These are phyloP conservation scores for Chaetomiaceae sp. DNA, from an alignment of 2,329 filamentous ascomycete species.

Conservation along the genomic window DNA sequence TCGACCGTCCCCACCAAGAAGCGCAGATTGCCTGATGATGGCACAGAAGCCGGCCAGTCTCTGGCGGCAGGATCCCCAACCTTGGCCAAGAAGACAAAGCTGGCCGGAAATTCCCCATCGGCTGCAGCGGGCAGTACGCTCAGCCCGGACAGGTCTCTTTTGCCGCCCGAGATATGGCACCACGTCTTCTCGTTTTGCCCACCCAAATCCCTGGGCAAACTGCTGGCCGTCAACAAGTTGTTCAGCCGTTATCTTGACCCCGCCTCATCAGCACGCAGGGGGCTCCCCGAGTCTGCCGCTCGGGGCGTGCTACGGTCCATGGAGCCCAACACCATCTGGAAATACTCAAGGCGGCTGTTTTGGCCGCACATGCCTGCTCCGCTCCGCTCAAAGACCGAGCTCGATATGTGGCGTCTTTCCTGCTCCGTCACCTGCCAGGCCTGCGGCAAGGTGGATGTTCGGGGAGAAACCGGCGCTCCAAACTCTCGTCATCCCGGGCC, in stretches of 20 bases:
- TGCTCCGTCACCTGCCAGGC: conserved; percentile 61
- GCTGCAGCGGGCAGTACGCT: background rate
- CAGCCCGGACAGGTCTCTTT: conserved; percentile 26
- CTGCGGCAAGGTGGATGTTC: conserved; percentile 45
- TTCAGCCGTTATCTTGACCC: conserved; percentile 57
- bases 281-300: conserved; percentile 29
- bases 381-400: conserved; percentile 57
- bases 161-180: conserved; percentile 63
- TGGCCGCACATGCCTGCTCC: conserved; percentile 64
- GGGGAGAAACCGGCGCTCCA: conserved; percentile 24
- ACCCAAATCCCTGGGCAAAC: conserved; percentile 55
- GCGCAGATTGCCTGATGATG: conserved; percentile 23
- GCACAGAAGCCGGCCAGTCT: conserved; percentile 1
- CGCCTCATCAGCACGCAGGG: conserved; percentile 29
- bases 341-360: conserved; percentile 57
- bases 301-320: conserved; percentile 30
- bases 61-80: background rate
- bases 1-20: conserved; percentile 25
- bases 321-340: conserved; percentile 65
- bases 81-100: conserved; percentile 27
- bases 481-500: conserved; percentile 55
- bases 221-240: conserved; percentile 61
- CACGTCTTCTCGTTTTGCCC: conserved; percentile 61
- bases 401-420: conserved; percentile 70
- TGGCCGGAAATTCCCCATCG: conserved; percentile 16